phyloP scores from a whole-genome alignment of 371 early-diverging fungal species.

The Lichtheimia corymbifera region DNA sequence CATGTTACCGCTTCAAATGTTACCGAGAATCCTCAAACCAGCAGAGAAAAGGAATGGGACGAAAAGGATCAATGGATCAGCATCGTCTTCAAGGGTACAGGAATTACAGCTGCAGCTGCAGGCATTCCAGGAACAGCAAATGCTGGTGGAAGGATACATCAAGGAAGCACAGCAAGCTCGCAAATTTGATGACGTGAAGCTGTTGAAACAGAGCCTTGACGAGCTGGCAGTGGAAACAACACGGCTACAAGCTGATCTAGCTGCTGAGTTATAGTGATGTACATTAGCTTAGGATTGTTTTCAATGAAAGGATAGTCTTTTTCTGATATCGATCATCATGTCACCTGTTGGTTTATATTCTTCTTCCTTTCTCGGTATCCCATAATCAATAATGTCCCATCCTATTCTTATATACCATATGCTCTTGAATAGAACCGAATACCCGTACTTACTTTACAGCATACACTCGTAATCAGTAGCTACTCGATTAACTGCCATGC shows the following conservation, averaged over 20 bases:
- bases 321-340: too few relatives aligned
- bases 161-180: constrained; percentile 76
- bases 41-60: constrained; percentile 8
- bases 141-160: constrained; percentile 68
- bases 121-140: constrained; percentile 71
- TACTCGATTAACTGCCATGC: too few relatives aligned
- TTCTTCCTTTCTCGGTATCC: too few relatives aligned
- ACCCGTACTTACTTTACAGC: too few relatives aligned
- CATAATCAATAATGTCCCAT: too few relatives aligned
- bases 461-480: too few relatives aligned
- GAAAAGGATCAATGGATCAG: constrained; percentile 11
- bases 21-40: constrained; percentile 67
- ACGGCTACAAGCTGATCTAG: constrained; percentile 17
- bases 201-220: constrained; percentile 66
- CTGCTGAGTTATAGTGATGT: too few relatives aligned
- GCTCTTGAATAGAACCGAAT: too few relatives aligned
- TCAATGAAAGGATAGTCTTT: too few relatives aligned
- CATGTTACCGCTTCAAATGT: constrained; percentile 86
- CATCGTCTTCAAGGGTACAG: neutral
- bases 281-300: too few relatives aligned
- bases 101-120: constrained; percentile 61
- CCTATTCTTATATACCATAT: too few relatives aligned
- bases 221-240: constrained; percentile 78
- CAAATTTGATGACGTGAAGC: constrained; percentile 80
- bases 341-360: too few relatives aligned